A percentile compares a stretch with the other conserved stretches of the same genome.
phyloP scores from a whole-genome alignment of 2,329 filamentous ascomycete species.

The Colletotrichum sp. region DNA sequence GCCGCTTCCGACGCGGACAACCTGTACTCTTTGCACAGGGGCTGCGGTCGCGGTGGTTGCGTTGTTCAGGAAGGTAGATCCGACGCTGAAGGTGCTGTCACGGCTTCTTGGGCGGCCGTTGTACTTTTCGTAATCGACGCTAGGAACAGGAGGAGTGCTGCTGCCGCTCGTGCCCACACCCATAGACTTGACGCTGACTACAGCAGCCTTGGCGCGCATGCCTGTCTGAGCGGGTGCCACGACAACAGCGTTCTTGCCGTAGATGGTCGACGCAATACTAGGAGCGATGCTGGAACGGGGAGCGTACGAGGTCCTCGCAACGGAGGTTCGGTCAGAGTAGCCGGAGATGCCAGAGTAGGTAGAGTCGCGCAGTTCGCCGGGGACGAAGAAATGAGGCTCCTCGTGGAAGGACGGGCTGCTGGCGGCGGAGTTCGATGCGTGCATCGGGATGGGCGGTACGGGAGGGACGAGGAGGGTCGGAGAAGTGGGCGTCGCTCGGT shows the following conservation, averaged over 20 bases:
- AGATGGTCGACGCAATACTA: slow-evolving; percentile 91
- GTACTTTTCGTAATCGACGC: slow-evolving; percentile 70
- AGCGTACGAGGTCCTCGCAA: slow-evolving; percentile 61
- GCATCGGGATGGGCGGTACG: slow-evolving; percentile 85
- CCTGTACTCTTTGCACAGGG: slow-evolving; percentile 57
- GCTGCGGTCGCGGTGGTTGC: slow-evolving; percentile 62
- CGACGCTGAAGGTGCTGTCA: slow-evolving; percentile 67
- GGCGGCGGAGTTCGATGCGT: slow-evolving; percentile 54
- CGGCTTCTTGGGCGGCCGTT: slow-evolving; percentile 56
- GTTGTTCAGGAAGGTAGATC: slow-evolving; percentile 71
- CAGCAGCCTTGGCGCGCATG: slow-evolving; percentile 85
- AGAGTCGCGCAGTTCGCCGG: slow-evolving; percentile 86
- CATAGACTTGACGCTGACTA: slow-evolving; percentile 87
- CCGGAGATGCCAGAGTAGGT: slow-evolving; percentile 81
- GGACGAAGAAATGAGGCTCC: slow-evolving; percentile 93
- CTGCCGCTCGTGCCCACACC: slow-evolving; percentile 58
- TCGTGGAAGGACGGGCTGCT: slow-evolving; percentile 63
- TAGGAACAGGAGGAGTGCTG: slow-evolving; percentile 72
- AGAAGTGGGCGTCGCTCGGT: slow-evolving; percentile 84
- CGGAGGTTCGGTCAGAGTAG: slow-evolving; percentile 65
- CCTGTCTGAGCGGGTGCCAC: slow-evolving; percentile 84
- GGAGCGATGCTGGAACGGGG: slow-evolving; percentile 77
- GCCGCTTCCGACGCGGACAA: slow-evolving; percentile 61
- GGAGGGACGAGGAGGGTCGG: slow-evolving; percentile 84
- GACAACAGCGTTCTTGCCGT: slow-evolving; percentile 87